Evolutionary conservation across 257 asterid genomes (phyloP), one percentile per base, ranked within the genome.

Genomic region (Agastache rugosa): DNA sequence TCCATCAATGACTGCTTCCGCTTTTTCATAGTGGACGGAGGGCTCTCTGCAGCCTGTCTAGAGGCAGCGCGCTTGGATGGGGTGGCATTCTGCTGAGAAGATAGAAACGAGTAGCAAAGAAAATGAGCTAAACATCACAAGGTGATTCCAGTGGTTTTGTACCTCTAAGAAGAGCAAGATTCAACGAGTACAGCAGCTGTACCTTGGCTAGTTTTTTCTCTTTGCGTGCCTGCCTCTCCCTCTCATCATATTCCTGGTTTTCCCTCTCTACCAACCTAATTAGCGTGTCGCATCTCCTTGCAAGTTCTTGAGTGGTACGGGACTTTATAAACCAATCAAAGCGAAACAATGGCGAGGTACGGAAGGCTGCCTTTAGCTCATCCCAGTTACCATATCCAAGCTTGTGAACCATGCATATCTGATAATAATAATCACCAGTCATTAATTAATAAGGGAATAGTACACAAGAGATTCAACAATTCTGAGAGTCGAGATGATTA

Each of bases 341-440:
- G 14, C 99, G 94, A 74, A 95, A 95, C 86, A 92, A 71, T 7
- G 99, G 98, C 0, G 98, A 93, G 3, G 96, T 92, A 59, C 99
- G 96, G 71, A 95, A 95, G 54, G 98, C 98, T 29, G 98, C 92
- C 87, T 95, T 95, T 77, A 95, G 83, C 83, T 91, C 99, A 20
- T 95, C 99, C 99, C 99, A 95, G 80, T 95, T 95, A 27, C 99
- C 99, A 69, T 95, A 95, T 19, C 98, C 99, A 61, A 95, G 98
- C 84, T 92, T 95, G 90, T 92, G 98, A 79, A 93, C 93, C 98
- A 88, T 91, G 88, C 99, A 95, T 53, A 95, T 88, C 99, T 95
- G 83, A 11, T 15, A 71, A 72, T 20, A 48, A 41, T 23, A 44
- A 9, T 3, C 41, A 34, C 6, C 35, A 55, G 51, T 64, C 27